phyloP scores from a whole-genome alignment of 2,329 filamentous ascomycete species.

The Calonectria crousiana region DNA sequence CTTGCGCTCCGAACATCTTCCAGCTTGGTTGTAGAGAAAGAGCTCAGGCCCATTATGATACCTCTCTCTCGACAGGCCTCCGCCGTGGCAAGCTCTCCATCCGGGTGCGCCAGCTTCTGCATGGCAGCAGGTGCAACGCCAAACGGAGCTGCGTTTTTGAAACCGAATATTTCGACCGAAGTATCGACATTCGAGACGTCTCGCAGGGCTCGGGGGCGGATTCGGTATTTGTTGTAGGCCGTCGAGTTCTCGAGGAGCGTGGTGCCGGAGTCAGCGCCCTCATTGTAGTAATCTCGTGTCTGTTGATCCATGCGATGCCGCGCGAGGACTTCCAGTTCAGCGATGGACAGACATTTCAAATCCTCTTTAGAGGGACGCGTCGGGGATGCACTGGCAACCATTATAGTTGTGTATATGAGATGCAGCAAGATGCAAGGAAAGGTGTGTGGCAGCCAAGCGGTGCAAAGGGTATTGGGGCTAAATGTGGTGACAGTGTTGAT shows the following conservation, averaged over 20 bases:
- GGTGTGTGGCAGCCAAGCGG: neutral
- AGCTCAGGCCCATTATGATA: neutral
- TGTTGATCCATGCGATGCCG: neutral
- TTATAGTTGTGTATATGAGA: neutral
- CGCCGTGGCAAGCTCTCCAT: slow-evolving; percentile 10
- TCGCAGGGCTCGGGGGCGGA: neutral
- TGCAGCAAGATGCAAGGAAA: neutral
- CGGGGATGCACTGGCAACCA: neutral
- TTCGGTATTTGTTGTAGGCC: neutral
- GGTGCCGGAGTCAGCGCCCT: neutral
- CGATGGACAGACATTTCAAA: neutral
- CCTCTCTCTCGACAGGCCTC: neutral
- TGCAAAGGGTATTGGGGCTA: neutral
- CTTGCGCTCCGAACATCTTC: slow-evolving; percentile 51
- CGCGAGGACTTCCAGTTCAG: neutral
- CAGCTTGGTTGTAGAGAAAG: neutral
- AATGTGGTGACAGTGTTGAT: neutral
- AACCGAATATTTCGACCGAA: neutral
- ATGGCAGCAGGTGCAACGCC: slow-evolving; percentile 14
- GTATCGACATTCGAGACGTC: neutral
- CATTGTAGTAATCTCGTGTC: neutral
- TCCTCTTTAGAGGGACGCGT: neutral
- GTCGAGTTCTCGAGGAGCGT: neutral
- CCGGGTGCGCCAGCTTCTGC: slow-evolving; percentile 16
- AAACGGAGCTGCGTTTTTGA: slow-evolving; percentile 1